These are phyloP conservation scores for Fraxinus velutina DNA, from an alignment of 305 asterid species.

Conservation along the genomic window DNA sequence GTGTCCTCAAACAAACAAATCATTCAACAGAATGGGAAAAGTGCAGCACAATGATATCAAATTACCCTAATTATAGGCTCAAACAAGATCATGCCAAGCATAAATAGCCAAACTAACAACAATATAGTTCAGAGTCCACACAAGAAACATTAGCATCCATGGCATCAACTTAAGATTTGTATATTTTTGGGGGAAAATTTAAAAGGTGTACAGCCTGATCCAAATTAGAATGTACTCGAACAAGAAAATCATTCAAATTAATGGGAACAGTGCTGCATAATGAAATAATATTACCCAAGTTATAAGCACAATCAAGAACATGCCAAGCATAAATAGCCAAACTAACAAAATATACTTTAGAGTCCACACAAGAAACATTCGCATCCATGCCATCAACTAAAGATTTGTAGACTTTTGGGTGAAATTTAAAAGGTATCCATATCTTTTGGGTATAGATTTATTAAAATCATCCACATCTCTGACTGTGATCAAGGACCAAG, in stretches of 20 bases:
- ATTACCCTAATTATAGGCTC: background rate
- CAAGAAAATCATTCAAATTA: background rate
- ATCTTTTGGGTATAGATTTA: background rate
- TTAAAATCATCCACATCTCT: background rate
- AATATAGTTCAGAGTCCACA: background rate
- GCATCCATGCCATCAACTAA: background rate
- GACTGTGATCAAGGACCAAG: background rate
- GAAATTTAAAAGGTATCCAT: background rate
- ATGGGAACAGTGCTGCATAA: background rate
- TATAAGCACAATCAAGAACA: background rate
- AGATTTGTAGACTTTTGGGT: background rate
- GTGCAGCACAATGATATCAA: background rate
- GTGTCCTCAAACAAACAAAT: background rate
- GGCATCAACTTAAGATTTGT: background rate
- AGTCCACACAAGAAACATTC: background rate
- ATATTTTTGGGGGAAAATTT: background rate
- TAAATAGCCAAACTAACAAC: background rate
- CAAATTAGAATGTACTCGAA: background rate
- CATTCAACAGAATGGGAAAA: background rate
- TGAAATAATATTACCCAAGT: background rate
- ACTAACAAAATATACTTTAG: background rate
- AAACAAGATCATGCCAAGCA: constrained; percentile 9
- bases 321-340: background rate
- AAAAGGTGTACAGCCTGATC: background rate
- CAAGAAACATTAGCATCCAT: background rate